Conservation (phyloP, 2,329 filamentous ascomycete species). For the Colletotrichum godetiae region DNA sequence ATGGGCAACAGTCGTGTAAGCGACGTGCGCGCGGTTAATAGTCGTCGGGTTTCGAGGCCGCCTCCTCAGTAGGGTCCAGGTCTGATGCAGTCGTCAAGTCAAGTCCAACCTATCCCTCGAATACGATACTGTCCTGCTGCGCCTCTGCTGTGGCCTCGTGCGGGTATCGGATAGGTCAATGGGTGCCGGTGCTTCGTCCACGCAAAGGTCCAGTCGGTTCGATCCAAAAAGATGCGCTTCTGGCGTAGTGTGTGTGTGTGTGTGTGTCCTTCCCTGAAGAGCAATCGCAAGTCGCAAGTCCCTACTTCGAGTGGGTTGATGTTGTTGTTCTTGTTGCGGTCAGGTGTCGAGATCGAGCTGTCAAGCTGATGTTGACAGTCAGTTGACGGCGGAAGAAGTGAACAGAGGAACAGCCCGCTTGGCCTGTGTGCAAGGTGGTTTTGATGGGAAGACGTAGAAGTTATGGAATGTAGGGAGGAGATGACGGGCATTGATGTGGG, state of each 20-base stretch:
- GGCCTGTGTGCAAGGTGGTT: constrained; percentile 31
- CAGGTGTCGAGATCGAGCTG: constrained; percentile 16
- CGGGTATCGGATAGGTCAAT: constrained; percentile 21
- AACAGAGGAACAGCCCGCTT: constrained; percentile 10
- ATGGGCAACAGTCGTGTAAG: constrained; percentile 43
- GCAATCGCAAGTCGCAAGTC: constrained; percentile 12
- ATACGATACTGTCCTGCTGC: constrained; percentile 15
- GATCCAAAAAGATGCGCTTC: constrained; percentile 11
- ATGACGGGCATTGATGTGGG: constrained; percentile 34
- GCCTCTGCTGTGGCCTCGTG: constrained; percentile 13
- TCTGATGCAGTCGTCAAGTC: neutral
- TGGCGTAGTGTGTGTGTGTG: constrained; percentile 4
- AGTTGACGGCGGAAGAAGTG: constrained; percentile 20
- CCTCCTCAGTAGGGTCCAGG: neutral
- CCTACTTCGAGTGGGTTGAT: constrained; percentile 19
- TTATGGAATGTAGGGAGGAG: constrained; percentile 37
- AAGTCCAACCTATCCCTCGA: constrained; percentile 1
- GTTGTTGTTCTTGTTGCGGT: neutral
- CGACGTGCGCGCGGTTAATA: neutral
- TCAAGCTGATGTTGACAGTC: constrained; percentile 22
- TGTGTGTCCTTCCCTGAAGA: constrained; percentile 2
- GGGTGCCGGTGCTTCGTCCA: neutral
- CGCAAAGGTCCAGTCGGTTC: neutral
- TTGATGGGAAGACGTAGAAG: constrained; percentile 30
- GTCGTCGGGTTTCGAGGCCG: neutral